Percentiles rank a stretch among this genome's conserved stretches.
phyloP scores from a whole-genome alignment of 2,329 filamentous ascomycete species.

The Macrophomina tecta region DNA sequence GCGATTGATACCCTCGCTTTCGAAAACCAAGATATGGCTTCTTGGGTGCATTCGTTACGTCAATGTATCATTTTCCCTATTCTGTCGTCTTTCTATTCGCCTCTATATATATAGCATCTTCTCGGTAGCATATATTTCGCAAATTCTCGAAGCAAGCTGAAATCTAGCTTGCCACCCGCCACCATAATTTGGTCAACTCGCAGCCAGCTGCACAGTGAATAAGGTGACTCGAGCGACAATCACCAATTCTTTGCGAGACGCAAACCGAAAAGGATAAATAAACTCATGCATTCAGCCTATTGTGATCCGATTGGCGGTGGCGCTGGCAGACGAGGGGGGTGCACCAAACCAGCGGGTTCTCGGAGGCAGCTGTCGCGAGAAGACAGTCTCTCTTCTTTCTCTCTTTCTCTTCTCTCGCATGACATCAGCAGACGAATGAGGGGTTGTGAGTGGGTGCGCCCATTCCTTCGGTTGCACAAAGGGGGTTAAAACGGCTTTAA shows the following conservation, averaged over 20 bases:
- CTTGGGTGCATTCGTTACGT: slow-evolving; percentile 18
- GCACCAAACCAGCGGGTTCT: too few species aligned
- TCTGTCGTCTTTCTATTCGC: neutral
- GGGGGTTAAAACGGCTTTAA: slow-evolving; percentile 3
- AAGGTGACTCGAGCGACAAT: neutral
- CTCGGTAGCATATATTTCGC: slow-evolving; percentile 18
- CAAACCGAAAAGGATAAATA: too few species aligned
- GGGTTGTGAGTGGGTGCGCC: neutral
- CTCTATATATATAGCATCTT: slow-evolving; percentile 19
- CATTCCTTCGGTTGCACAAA: slow-evolving; percentile 17
- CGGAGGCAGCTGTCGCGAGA: slow-evolving; percentile 3
- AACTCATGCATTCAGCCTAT: neutral
- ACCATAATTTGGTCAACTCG: neutral
- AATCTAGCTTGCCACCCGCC: slow-evolving; percentile 11
- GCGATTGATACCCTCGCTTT: slow-evolving; percentile 25
- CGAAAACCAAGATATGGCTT: slow-evolving; percentile 22
- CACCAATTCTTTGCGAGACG: neutral
- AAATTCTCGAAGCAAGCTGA: neutral
- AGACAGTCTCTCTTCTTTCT: too few species aligned
- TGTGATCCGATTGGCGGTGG: neutral
- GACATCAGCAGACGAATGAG: slow-evolving; percentile 13
- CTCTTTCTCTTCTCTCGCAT: neutral
- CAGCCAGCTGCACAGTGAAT: neutral
- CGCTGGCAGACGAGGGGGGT: neutral
- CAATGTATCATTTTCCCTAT: neutral